Conservation (phyloP, 164 flowering plant species). For the Brasenia schreberi region DNA sequence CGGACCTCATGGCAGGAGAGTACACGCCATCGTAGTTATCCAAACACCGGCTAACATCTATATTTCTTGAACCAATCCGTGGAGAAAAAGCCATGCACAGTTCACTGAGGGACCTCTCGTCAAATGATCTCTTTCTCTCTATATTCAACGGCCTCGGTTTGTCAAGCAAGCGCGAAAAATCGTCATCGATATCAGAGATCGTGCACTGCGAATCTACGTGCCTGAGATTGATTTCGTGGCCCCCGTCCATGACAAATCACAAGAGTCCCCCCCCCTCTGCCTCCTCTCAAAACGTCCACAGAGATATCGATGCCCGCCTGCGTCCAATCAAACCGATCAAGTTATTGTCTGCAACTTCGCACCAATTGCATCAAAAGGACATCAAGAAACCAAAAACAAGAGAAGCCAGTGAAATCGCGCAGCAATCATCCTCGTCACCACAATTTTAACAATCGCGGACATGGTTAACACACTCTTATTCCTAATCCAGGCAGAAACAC, state of each 20-base stretch:
- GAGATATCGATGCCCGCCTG: neutral
- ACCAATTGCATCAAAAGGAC: neutral
- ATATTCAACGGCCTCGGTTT: conserved; percentile 17
- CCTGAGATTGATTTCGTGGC: conserved; percentile 5
- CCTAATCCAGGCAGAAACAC: neutral
- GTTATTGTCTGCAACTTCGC: neutral
- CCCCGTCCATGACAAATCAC: conserved; percentile 9
- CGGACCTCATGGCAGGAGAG: conserved; percentile 12
- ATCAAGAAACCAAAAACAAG: neutral
- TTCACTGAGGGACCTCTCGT: conserved; percentile 21
- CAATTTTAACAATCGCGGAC: too few relatives aligned
- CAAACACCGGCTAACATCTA: conserved; percentile 2
- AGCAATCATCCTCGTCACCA: neutral
- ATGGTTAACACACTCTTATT: neutral
- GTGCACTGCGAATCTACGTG: conserved; percentile 15
- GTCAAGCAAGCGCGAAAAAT: conserved; percentile 14
- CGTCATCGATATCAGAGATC: conserved; percentile 15
- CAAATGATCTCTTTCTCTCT: conserved; percentile 19
- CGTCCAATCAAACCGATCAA: neutral
- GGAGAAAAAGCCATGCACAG: conserved; percentile 8
- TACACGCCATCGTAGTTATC: conserved; percentile 13
- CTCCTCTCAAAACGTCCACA: neutral
- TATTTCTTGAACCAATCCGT: neutral
- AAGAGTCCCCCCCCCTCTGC: neutral
- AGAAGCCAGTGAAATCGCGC: neutral